Conservation (phyloP, 164 flowering plant species). For the Paratinospora sagittata region DNA sequence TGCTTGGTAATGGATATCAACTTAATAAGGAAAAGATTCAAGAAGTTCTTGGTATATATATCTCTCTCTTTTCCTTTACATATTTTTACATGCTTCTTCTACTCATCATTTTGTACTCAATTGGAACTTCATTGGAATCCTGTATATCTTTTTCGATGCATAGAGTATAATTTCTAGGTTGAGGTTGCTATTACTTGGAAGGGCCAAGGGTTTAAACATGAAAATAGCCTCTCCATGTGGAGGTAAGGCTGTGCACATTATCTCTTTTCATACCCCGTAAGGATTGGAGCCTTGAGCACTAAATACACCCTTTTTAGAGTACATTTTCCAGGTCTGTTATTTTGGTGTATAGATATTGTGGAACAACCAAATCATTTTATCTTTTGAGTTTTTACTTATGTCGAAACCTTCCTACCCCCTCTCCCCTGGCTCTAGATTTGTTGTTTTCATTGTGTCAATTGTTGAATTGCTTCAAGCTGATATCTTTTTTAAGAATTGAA, state of each 20-base stretch:
- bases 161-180: no score
- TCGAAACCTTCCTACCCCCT: not conserved
- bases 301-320: no score
- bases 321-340: not conserved
- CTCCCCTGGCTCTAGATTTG: not conserved
- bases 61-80: not conserved
- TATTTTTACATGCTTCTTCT: not conserved
- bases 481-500: not conserved
- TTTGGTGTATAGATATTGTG: not conserved
- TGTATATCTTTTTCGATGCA: not conserved
- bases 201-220: no score
- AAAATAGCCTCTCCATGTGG: no score
- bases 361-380: not conserved
- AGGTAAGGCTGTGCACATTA: no score
- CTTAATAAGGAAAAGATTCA: constrained; percentile 37
- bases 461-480: not conserved
- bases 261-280: no score
- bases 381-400: not conserved
- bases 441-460: no score
- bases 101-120: not conserved
- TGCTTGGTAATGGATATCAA: constrained; percentile 59
- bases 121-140: not conserved
- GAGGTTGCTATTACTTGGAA: no score
- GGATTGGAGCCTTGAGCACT: no score
- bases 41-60: constrained; percentile 51